These are phyloP conservation scores for Austroboletus rostrupii DNA, from an alignment of 1,284 basidiomycete genomes.

Conservation along the genomic window DNA sequence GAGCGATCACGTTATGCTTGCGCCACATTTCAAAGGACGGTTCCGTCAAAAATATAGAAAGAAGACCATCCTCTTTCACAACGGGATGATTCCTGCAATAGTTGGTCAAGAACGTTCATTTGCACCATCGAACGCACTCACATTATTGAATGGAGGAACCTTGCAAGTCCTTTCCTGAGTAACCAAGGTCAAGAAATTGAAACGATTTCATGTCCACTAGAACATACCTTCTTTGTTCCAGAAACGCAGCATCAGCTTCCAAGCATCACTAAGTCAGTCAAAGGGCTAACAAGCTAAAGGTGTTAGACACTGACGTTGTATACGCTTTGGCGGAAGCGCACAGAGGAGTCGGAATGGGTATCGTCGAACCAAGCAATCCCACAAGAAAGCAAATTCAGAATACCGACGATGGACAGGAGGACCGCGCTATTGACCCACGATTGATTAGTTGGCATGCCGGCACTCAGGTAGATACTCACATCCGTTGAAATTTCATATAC, in stretches of 20 bases:
- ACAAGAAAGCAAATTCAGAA: slow-evolving; percentile 87
- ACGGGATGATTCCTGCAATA: slow-evolving; percentile 79
- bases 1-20: slow-evolving; percentile 64
- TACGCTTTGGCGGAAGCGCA: slow-evolving; percentile 84
- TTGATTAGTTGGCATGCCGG: slow-evolving; percentile 7
- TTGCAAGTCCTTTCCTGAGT: slow-evolving; percentile 71
- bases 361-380: slow-evolving; percentile 73
- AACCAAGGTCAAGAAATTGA: not conserved
- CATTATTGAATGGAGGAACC: slow-evolving; percentile 79
- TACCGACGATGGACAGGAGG: slow-evolving; percentile 72
- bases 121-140: slow-evolving; percentile 33
- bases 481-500: slow-evolving; percentile 80
- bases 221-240: slow-evolving; percentile 78
- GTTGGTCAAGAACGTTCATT: not conserved
- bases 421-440: slow-evolving; percentile 43
- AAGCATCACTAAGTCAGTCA: slow-evolving; percentile 6
- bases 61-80: slow-evolving; percentile 79
- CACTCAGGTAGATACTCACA: slow-evolving; percentile 42
- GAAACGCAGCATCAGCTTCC: slow-evolving; percentile 78
- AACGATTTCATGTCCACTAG: not conserved
- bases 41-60: slow-evolving; percentile 79
- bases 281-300: not conserved
- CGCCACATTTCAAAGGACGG: slow-evolving; percentile 83
- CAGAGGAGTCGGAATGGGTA: slow-evolving; percentile 93
- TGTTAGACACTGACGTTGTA: slow-evolving; percentile 64